A percentile compares a stretch with the other conserved stretches of the same genome.
Conservation (phyloP, 306 rosid genomes). For the Morella rubra region DNA sequence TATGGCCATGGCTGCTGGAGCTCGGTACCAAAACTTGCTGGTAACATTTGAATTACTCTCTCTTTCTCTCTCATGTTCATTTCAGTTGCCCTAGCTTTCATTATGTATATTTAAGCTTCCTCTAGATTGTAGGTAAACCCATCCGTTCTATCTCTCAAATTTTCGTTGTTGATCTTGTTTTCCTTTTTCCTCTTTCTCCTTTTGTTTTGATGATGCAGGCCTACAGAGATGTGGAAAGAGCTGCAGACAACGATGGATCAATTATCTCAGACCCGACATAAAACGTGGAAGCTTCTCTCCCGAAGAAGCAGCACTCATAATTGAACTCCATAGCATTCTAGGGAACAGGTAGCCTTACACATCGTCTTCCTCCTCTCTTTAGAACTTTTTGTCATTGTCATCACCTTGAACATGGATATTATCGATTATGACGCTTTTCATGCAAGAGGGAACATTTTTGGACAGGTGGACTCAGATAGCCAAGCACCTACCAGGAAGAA, state of each 20-base stretch:
- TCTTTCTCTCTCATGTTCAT: neutral
- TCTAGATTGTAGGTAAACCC: neutral
- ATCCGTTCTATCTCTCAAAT: neutral
- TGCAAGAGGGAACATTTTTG: slow-evolving; percentile 6
- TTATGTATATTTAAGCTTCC: too few species aligned
- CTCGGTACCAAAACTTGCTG: slow-evolving; percentile 93
- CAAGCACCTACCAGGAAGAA: slow-evolving; percentile 96
- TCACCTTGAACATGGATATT: slow-evolving; percentile 8
- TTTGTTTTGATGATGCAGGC: slow-evolving; percentile 38
- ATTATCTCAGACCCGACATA: slow-evolving; percentile 91
- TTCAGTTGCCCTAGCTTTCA: neutral
- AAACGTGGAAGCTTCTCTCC: slow-evolving; percentile 93
- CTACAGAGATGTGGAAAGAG: slow-evolving; percentile 95
- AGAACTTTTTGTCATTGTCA: neutral
- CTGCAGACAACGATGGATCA: slow-evolving; percentile 95
- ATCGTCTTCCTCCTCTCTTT: neutral
- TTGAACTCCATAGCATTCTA: slow-evolving; percentile 86
- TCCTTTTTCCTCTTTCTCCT: neutral
- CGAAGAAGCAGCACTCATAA: slow-evolving; percentile 90
- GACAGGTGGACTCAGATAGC: slow-evolving; percentile 98
- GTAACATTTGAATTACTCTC: slow-evolving; percentile 18
- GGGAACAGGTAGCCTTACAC: slow-evolving; percentile 65
- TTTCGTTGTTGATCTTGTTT: neutral
- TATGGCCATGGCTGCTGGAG: slow-evolving; percentile 99
- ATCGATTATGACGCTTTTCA: slow-evolving; percentile 24